Percentiles rank a stretch among this genome's conserved stretches.
Evolutionary conservation across 495 filamentous ascomycete species (phyloP).

Genomic region (Xylaria telfairii): DNA sequence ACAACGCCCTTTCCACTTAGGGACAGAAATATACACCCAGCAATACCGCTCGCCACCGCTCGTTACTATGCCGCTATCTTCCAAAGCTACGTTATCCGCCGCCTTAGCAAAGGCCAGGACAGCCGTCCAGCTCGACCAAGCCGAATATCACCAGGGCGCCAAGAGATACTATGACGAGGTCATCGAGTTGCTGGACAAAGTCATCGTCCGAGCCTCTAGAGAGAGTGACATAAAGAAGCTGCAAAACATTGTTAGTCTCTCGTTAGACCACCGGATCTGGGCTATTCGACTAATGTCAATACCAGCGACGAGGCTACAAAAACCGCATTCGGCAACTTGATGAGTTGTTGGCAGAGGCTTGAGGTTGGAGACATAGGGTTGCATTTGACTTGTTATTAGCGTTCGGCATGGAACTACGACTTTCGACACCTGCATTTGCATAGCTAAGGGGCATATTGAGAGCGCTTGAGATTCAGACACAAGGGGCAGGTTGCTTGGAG

Average conservation of each 20-base stretch:
- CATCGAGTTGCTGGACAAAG: conserved; percentile 80
- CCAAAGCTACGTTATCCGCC: conserved; percentile 91
- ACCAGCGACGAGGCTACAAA: conserved; percentile 17
- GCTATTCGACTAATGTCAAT: conserved; percentile 14
- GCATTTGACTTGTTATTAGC: neutral
- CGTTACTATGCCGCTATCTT: conserved; percentile 55
- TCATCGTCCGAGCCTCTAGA: conserved; percentile 81
- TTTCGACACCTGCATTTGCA: conserved; percentile 3
- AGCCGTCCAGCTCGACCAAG: conserved; percentile 92
- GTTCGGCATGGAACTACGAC: neutral
- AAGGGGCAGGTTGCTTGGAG: neutral
- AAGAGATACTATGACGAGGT: conserved; percentile 91
- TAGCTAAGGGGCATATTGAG: conserved; percentile 11
- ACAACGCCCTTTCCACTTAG: conserved; percentile 15
- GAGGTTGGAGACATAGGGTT: neutral
- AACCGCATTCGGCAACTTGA: conserved; percentile 12
- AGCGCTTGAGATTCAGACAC: conserved; percentile 7
- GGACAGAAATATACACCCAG: neutral
- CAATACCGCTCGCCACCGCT: neutral
- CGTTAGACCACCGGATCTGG: neutral
- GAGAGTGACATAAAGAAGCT: conserved; percentile 87
- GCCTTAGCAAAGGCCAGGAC: conserved; percentile 95
- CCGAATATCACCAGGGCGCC: conserved; percentile 90
- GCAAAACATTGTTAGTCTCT: conserved; percentile 79
- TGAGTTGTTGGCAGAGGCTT: conserved; percentile 1